Conservation (phyloP, 2,329 filamentous ascomycete species). For the Dactylellina haptotyla region DNA sequence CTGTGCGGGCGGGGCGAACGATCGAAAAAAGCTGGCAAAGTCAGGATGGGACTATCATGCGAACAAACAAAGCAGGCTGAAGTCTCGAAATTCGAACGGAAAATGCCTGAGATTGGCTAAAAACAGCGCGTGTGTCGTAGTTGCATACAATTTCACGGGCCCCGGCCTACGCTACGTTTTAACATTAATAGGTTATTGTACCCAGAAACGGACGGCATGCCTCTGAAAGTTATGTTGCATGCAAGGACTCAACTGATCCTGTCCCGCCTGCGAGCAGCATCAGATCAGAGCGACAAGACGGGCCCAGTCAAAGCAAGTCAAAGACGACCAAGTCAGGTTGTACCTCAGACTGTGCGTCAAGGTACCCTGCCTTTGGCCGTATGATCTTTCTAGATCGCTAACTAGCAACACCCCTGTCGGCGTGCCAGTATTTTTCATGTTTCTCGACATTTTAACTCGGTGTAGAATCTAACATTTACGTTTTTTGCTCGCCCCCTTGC, state of each 20-base stretch:
- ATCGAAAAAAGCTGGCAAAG: constrained; percentile 8
- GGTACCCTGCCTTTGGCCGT: constrained; percentile 30
- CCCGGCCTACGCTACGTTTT: constrained; percentile 7
- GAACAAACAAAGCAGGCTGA: constrained; percentile 22
- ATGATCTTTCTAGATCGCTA: constrained; percentile 44
- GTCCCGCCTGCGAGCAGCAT: constrained; percentile 36
- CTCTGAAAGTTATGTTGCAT: constrained; percentile 45
- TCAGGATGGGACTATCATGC: constrained; percentile 37
- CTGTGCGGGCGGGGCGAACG: constrained; percentile 9
- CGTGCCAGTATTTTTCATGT: constrained; percentile 5
- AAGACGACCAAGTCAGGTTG: background rate
- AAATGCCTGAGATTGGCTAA: constrained; percentile 52
- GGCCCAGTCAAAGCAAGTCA: too few species aligned
- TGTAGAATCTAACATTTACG: background rate
- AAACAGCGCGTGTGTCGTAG: constrained; percentile 38
- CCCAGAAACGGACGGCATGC: constrained; percentile 40
- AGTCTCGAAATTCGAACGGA: constrained; percentile 33
- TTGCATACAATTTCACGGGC: constrained; percentile 1
- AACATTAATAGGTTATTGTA: constrained; percentile 41
- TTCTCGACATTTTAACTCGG: too few species aligned
- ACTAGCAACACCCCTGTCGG: constrained; percentile 33
- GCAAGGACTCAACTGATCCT: constrained; percentile 47
- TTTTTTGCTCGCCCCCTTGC: background rate
- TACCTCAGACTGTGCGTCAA: constrained; percentile 1
- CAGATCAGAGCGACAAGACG: background rate